Evolutionary conservation across 805 yeast genomes (phyloP), one percentile per base, ranked within the genome.

Genomic region (Blastobotrys chiropterorum): DNA sequence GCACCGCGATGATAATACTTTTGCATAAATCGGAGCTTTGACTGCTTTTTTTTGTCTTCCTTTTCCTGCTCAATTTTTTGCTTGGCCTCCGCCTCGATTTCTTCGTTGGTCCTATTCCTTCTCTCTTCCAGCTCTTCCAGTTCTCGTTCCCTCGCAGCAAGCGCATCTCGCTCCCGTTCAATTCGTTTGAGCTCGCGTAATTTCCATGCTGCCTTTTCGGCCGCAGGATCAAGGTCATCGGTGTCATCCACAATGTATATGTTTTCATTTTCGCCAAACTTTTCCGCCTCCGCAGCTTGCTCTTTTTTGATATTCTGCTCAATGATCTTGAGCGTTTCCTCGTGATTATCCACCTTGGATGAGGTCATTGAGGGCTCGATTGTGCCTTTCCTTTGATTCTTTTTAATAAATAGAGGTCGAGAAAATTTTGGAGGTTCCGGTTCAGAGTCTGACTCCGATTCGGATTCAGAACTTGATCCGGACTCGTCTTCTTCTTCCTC

Each of bases 161-260:
- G 45, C 20, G 55, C 47, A 14, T 62, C 61, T 11, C 68, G 54
- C 46, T 77, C 81, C 11, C 81, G 68, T 38, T 61, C 56, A 49
- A 69, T 50, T 16, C 81, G 63, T 13, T 51, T 54, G 42, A 55
- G 58, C 50, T 77, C 79, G 1, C 81, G 68, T 43, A 50, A 48
- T 50, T 65, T 63, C 81, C 81, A 77, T 2, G 63, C 69, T 2
- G 58, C 61, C 20, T 58, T 56, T 57, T 80, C 83, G 5, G 53
- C 62, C 48, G 71, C 78, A 0, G 83, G 80, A 52, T 81, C 81
- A 3, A 77, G 39, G 38, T 75, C 81, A 57, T 83, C 87, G 0
- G 83, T 77, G 58, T 83, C 90, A 57, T 82, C 86, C 0, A 78
- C 60, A 0, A 59, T 72, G 2, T 62, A 48, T 48, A 59, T 40